Evolutionary conservation across 2,329 filamentous ascomycete species (phyloP), one percentile per base, ranked within the genome.

Genomic region (Clonostachys sp.): DNA sequence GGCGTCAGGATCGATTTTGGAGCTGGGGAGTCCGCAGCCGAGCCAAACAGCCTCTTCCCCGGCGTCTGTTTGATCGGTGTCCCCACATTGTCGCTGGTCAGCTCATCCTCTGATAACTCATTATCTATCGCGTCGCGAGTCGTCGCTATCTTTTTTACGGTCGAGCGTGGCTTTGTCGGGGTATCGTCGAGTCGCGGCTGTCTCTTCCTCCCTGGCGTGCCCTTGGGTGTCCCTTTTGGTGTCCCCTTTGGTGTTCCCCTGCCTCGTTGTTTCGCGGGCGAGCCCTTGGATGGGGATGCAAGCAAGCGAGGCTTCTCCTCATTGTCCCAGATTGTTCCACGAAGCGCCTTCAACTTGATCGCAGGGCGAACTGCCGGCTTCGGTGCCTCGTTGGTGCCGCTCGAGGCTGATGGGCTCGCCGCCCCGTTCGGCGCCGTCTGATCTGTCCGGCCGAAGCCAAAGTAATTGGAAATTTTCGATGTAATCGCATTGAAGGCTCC

Each of bases 1-100:
- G 81, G 80, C 4, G 77, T 76, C 40, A 83, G 58, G 47, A 84
- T 84, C 8, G 80, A 71, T 57, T 77, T 82, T 10, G 76, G 68
- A n/a, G 60, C 52, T 16, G 57, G 43, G 12, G 51, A 44, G 43
- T 43, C 46, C 52, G 53, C n/a, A 49, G 45, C 13, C 49, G 49
- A 47, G 44, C 42, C 48, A 33, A 40, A 52, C 39, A 52, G 48
- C 34, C 51, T 43, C 49, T 53, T 54, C 20, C 41, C 50, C 2
- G 47, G 42, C 17, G 45, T 34, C 6, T 48, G 38, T 18, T 51
- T 51, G 41, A 45, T 46, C 34, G 41, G 46, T 14, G 44, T 48
- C 12, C 33, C 40, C 13, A 24, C 40, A n/a, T 38, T 18, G 17
- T 35, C 20, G 30, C 34, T 17, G 12, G 17, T 30, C n/a, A 18